Percentiles rank a stretch among this genome's conserved stretches.
Conservation (phyloP, 306 rosid genomes). For the Senna siamea region DNA sequence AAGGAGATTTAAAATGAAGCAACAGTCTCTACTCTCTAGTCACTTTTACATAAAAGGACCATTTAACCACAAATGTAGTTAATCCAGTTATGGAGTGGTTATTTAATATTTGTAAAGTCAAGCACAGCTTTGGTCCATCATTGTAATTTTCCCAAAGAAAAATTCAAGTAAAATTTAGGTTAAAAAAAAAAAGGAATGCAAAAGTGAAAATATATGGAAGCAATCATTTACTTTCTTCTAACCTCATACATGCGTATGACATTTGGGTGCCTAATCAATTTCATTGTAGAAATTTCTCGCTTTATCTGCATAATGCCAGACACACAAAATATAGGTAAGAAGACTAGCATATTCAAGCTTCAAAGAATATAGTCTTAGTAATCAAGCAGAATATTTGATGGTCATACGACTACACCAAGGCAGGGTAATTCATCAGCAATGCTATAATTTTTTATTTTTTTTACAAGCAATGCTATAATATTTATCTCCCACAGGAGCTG, state of each 20-base stretch:
- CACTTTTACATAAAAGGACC: neutral
- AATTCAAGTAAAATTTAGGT: constrained; percentile 3
- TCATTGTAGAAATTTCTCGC: constrained; percentile 80
- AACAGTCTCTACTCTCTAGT: neutral
- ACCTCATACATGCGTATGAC: constrained; percentile 79
- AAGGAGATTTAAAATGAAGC: neutral
- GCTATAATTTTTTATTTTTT: neutral
- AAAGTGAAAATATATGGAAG: constrained; percentile 5
- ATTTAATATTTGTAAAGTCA: neutral
- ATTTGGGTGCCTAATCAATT: constrained; percentile 72
- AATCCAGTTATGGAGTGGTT: neutral
- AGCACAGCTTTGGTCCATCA: neutral
- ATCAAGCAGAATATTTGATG: neutral
- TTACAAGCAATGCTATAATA: too few species aligned
- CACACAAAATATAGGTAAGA: neutral
- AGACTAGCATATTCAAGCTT: neutral
- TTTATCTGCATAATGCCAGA: constrained; percentile 56
- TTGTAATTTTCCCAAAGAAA: constrained; percentile 9
- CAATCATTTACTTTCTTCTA: constrained; percentile 25
- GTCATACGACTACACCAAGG: neutral
- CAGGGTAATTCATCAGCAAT: neutral
- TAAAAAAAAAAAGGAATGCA: constrained; percentile 5
- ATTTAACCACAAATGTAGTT: neutral
- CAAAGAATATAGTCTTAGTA: neutral
- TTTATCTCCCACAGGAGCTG: neutral